Evolutionary conservation across 306 rosid species (phyloP).

Genomic region (Quercus bicolor): DNA sequence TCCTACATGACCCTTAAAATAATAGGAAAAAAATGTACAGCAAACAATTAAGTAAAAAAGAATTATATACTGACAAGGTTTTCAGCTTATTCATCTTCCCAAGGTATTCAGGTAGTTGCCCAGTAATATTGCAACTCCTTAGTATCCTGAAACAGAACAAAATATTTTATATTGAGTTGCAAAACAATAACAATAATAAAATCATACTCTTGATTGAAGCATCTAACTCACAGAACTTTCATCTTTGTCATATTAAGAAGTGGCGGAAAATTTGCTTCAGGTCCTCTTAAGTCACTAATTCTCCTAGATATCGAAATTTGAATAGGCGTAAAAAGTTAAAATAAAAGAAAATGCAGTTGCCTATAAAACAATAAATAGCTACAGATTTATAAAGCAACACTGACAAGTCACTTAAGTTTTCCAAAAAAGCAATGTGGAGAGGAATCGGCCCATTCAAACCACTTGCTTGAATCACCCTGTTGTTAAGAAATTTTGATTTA

Average conservation of each 20-base stretch:
- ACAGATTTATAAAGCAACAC: conserved; percentile 21
- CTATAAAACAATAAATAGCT: neutral
- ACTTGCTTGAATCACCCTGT: conserved; percentile 57
- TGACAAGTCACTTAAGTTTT: conserved; percentile 49
- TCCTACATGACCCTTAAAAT: too few relatives aligned
- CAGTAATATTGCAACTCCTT: conserved; percentile 69
- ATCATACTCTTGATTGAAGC: neutral
- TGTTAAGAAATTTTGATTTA: conserved; percentile 22
- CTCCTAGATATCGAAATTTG: conserved; percentile 48
- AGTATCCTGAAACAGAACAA: conserved; percentile 44
- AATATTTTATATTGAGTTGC: neutral
- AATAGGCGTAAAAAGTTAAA: neutral
- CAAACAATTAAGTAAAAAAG: neutral
- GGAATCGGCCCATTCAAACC: conserved; percentile 85
- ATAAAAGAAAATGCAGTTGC: neutral
- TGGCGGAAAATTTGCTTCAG: conserved; percentile 44
- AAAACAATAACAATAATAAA: neutral
- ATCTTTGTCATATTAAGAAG: conserved; percentile 34
- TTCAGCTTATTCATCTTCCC: conserved; percentile 19
- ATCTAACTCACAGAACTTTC: conserved; percentile 46
- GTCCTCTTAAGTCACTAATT: conserved; percentile 66
- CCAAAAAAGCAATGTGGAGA: conserved; percentile 39
- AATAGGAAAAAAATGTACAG: too few relatives aligned
- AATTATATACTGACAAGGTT: conserved; percentile 40
- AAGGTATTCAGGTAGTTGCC: conserved; percentile 31